Evolutionary conservation across 139 green algal genomes (phyloP).

Genomic region (Eudorina sp.): DNA sequence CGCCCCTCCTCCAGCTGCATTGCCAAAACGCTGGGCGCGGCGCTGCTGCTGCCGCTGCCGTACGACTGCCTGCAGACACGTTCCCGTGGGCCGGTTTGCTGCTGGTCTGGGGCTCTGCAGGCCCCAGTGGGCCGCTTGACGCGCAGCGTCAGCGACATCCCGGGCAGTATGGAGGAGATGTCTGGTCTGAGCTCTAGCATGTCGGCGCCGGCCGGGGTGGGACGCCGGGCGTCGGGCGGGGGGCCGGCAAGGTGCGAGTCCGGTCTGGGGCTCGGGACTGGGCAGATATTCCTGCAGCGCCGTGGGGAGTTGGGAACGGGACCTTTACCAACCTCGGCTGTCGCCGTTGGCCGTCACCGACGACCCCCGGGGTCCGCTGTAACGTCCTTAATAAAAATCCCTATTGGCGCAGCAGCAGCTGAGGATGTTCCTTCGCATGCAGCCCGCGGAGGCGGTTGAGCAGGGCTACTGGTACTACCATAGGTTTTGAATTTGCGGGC

Average conservation of each 20-base stretch:
- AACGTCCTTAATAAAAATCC: no score
- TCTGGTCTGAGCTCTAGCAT: conserved; percentile 47
- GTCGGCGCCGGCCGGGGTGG: neutral
- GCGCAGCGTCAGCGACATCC: conserved; percentile 42
- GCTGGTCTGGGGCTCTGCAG: neutral
- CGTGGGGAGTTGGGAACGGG: no score
- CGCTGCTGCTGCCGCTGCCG: neutral
- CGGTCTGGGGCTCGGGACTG: no score
- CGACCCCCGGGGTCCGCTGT: no score
- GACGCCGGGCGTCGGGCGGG: neutral
- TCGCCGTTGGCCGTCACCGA: no score
- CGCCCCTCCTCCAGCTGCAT: neutral
- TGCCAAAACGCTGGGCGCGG: neutral
- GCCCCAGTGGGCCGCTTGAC: neutral
- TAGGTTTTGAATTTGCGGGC: no score
- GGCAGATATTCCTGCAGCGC: no score
- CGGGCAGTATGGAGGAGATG: conserved; percentile 49
- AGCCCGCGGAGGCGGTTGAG: no score
- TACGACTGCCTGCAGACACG: neutral
- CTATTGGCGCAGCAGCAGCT: no score
- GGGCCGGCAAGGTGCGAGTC: neutral
- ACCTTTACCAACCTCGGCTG: no score
- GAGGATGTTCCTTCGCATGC: no score
- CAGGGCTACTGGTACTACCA: no score
- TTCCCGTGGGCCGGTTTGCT: neutral